Evolutionary conservation across 2,329 filamentous ascomycete species (phyloP), one percentile per base, ranked within the genome.

Genomic region (Paecilomyces variotii): DNA sequence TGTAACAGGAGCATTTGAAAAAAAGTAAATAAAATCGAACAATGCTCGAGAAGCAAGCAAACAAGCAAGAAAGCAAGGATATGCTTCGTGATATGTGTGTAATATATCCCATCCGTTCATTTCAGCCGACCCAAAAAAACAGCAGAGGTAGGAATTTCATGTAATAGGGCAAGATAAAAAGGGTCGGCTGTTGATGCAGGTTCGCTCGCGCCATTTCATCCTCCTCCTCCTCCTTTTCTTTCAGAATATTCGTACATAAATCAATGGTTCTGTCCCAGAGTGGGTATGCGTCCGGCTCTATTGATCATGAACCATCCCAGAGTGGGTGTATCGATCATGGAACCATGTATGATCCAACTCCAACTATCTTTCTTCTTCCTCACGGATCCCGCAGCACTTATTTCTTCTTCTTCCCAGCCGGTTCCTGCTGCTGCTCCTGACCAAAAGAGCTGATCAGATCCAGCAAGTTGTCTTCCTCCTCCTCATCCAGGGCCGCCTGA

Each of bases 401-500:
- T 45, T 45, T 52, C 68, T 72, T 71, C 66, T 74, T 75, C 66
- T 71, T 71, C 58, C 68, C 72, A 56, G 65, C 59, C 60, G 61
- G 62, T 63, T 68, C 67, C 62, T 68, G 64, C 64, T 74, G 71
- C 62, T 64, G 64, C 59, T 72, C 71, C 67, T 78, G 74, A 30
- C 74, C 77, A 68, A 77, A 79, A 51, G 75, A 79, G 66, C 77
- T 79, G 64, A 84, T 82, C 71, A 85, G 71, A 74, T 85, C 82
- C 72, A 85, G 70, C 68, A 85, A 65, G 68, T 79, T 83, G 61
- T 82, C 81, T 56, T 82, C 79, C 59, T 79, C 74, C 56, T 78
- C 74, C 56, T 76, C 71, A 30, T 70, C 74, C 12, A 76, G 80
- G 68, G 78, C 81, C 74, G 79, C 80, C 70, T 76, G 79, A 65